These are phyloP conservation scores for Pyrenophora tritici-repentis DNA, from an alignment of 2,329 filamentous ascomycete species.

Conservation along the genomic window DNA sequence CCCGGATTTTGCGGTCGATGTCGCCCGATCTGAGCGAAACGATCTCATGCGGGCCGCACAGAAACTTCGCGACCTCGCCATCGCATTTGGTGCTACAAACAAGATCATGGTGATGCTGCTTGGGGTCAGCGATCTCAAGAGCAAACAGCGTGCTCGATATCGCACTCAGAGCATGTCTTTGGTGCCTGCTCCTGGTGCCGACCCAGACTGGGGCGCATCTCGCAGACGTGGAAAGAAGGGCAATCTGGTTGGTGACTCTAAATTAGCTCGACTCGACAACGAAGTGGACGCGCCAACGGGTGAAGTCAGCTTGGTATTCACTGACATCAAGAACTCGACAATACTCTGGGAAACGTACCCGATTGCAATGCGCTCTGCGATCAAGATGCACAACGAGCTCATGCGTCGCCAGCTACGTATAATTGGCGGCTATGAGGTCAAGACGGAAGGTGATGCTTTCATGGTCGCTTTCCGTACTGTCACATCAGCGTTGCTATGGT, in stretches of 20 bases:
- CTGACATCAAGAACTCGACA: conserved; percentile 98
- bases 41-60: conserved; percentile 96
- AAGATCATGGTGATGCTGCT: conserved; percentile 99
- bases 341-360: conserved; percentile 95
- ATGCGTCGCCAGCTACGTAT: conserved; percentile 92
- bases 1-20: conserved; percentile 87
- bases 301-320: conserved; percentile 92
- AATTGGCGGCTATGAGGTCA: conserved; percentile 97
- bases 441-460: conserved; percentile 98
- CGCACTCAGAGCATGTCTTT: conserved; percentile 85
- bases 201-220: conserved; percentile 70
- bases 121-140: conserved; percentile 87
- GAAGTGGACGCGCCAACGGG: conserved; percentile 91
- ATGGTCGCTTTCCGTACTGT: conserved; percentile 99
- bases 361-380: conserved; percentile 92
- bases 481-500: conserved; percentile 93
- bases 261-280: conserved; percentile 81
- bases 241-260: conserved; percentile 74
- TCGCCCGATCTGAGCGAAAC: conserved; percentile 81
- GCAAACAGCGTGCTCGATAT: conserved; percentile 75
- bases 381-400: conserved; percentile 95
- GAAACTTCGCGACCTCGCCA: conserved; percentile 90
- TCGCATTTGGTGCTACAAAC: conserved; percentile 88
- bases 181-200: conserved; percentile 70
- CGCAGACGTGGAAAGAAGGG: conserved; percentile 64